phyloP scores from a whole-genome alignment of 2,329 filamentous ascomycete genomes.

The Byssochlamys sp. region DNA sequence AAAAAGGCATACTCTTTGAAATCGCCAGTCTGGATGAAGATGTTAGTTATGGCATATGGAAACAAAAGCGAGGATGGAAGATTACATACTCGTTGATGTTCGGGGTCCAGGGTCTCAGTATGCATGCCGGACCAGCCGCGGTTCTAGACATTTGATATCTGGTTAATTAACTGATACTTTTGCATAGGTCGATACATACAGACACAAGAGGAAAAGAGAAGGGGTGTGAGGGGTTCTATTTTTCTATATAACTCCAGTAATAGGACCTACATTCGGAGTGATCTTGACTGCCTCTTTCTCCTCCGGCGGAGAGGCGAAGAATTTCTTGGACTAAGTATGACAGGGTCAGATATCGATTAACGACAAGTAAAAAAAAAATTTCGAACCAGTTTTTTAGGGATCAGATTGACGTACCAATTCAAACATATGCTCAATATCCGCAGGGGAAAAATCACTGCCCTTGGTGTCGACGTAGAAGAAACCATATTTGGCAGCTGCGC shows the following conservation, averaged over 20 bases:
- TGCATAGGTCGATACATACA: neutral
- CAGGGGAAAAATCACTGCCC: conserved; percentile 56
- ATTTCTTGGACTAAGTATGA: conserved; percentile 56
- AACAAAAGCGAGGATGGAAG: neutral
- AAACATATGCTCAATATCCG: conserved; percentile 63
- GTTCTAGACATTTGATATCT: conserved; percentile 46
- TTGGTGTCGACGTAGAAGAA: conserved; percentile 82
- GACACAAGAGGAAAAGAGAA: too few species aligned
- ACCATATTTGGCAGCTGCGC: conserved; percentile 71
- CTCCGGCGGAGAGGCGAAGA: conserved; percentile 60
- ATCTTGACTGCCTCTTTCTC: conserved; percentile 71
- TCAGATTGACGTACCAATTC: conserved; percentile 47
- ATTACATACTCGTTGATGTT: conserved; percentile 59
- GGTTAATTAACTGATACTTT: neutral
- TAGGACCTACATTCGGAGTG: conserved; percentile 44
- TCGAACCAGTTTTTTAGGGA: neutral
- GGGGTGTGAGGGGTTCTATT: too few species aligned
- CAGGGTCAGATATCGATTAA: neutral
- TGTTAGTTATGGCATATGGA: neutral
- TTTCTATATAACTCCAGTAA: neutral
- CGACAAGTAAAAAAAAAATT: too few species aligned
- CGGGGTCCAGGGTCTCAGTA: conserved; percentile 76
- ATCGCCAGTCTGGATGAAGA: conserved; percentile 55
- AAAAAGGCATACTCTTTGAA: conserved; percentile 64
- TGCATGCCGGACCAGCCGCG: conserved; percentile 84